These are phyloP conservation scores for Colletotrichum orbiculare DNA, from an alignment of 2,329 filamentous ascomycete genomes.

Conservation along the genomic window DNA sequence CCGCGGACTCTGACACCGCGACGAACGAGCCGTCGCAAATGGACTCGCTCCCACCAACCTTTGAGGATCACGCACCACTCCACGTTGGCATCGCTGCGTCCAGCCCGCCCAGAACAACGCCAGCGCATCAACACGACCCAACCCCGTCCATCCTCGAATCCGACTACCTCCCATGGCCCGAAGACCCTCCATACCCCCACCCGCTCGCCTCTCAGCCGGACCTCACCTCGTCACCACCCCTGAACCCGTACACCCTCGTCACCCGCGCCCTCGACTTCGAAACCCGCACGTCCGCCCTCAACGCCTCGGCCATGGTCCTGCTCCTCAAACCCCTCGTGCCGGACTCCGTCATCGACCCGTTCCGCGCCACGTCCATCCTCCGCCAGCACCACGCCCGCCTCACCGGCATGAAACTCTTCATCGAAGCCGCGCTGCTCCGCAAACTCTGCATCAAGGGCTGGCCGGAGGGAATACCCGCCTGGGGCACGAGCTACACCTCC, in stretches of 20 bases:
- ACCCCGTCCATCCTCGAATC: conserved; percentile 61
- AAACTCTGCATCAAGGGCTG: conserved; percentile 70
- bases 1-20: conserved; percentile 44
- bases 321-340: conserved; percentile 69
- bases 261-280: conserved; percentile 67
- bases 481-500: conserved; percentile 65
- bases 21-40: conserved; percentile 43
- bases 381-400: conserved; percentile 70
- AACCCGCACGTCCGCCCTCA: conserved; percentile 64
- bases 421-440: conserved; percentile 69
- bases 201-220: conserved; percentile 43
- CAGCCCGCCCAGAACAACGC: conserved; percentile 42
- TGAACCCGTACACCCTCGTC: conserved; percentile 67
- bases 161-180: conserved; percentile 69
- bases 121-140: conserved; percentile 50
- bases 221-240: conserved; percentile 47
- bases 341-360: conserved; percentile 62
- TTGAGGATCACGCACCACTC: conserved; percentile 33
- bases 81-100: conserved; percentile 30
- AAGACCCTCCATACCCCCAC: conserved; percentile 67
- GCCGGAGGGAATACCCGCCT: conserved; percentile 61
- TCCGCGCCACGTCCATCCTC: conserved; percentile 67
- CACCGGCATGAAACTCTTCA: conserved; percentile 68
- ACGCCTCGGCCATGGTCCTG: conserved; percentile 70
- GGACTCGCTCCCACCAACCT: conserved; percentile 19